Percentiles rank a stretch among this genome's conserved stretches.
phyloP scores from a whole-genome alignment of 169 alveolate species.

The Babesia ovata region DNA sequence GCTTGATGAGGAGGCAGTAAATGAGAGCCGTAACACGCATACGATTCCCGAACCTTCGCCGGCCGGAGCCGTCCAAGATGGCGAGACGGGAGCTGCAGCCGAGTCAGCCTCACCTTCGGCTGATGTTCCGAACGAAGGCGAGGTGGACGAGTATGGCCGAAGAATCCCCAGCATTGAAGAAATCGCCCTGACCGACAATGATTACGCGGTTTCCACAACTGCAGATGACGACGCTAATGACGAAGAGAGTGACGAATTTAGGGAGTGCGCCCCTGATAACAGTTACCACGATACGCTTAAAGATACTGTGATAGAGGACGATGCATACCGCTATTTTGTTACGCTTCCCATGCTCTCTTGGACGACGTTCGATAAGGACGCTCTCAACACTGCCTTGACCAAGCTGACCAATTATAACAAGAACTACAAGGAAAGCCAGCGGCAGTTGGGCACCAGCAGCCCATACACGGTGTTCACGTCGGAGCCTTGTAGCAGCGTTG shows the following conservation, averaged over 20 bases:
- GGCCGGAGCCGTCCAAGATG: background rate
- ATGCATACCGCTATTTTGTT: constrained; percentile 54
- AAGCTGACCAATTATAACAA: constrained; percentile 6
- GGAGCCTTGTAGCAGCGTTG: constrained; percentile 33
- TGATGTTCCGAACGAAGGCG: background rate
- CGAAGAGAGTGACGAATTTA: background rate
- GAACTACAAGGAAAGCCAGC: constrained; percentile 13
- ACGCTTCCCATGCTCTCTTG: constrained; percentile 47
- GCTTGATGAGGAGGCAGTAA: constrained; percentile 20
- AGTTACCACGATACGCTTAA: constrained; percentile 14
- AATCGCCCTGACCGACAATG: background rate
- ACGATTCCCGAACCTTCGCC: background rate
- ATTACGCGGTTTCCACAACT: background rate
- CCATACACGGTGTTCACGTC: constrained; percentile 25
- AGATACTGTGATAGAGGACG: constrained; percentile 53
- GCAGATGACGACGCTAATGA: constrained; percentile 1
- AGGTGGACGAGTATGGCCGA: constrained; percentile 4
- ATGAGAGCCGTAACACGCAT: background rate
- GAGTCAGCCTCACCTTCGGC: background rate
- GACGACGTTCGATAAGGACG: constrained; percentile 51
- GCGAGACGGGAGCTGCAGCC: background rate
- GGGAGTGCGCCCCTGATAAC: background rate
- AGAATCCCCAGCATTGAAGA: background rate
- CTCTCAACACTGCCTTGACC: constrained; percentile 1
- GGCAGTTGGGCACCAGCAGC: constrained; percentile 31